A percentile compares a stretch with the other conserved stretches of the same genome.
Conservation (phyloP, 371 early-diverging fungal genomes). For the Mucor mucedo region DNA sequence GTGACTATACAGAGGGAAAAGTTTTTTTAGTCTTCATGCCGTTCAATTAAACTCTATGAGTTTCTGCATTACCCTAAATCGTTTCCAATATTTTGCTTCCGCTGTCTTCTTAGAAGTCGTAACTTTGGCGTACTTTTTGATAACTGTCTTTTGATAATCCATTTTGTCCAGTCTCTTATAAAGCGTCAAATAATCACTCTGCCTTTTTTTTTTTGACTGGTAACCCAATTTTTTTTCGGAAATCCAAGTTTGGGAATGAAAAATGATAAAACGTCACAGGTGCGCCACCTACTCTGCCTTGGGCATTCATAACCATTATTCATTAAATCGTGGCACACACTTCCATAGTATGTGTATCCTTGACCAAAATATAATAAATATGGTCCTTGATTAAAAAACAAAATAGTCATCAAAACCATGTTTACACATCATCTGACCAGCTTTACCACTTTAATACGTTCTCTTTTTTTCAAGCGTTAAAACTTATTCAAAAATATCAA, state of each 20-base stretch:
- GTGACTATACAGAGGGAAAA: constrained; percentile 55
- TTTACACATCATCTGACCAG: no score
- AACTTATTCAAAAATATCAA: no score
- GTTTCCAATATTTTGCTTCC: constrained; percentile 81
- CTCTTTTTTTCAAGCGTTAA: no score
- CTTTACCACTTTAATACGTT: no score
- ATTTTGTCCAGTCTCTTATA: constrained; percentile 9
- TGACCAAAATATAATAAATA: no score
- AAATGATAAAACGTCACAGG: constrained; percentile 1
- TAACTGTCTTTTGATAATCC: constrained; percentile 65
- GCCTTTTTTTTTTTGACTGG: background rate
- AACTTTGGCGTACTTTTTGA: constrained; percentile 63
- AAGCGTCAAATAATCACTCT: background rate
- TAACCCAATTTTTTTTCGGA: background rate
- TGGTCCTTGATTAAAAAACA: no score
- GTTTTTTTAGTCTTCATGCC: constrained; percentile 6
- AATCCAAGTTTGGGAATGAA: background rate
- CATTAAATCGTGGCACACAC: no score
- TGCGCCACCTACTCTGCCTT: background rate
- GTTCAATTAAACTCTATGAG: background rate
- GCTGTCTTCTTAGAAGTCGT: constrained; percentile 58
- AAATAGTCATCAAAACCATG: no score
- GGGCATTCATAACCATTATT: no score
- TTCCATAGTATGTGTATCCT: no score
- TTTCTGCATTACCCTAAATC: constrained; percentile 69